Percentiles rank a stretch among this genome's conserved stretches.
Conservation (phyloP, 768 basidiomycete species). For the Astraeus odoratus region DNA sequence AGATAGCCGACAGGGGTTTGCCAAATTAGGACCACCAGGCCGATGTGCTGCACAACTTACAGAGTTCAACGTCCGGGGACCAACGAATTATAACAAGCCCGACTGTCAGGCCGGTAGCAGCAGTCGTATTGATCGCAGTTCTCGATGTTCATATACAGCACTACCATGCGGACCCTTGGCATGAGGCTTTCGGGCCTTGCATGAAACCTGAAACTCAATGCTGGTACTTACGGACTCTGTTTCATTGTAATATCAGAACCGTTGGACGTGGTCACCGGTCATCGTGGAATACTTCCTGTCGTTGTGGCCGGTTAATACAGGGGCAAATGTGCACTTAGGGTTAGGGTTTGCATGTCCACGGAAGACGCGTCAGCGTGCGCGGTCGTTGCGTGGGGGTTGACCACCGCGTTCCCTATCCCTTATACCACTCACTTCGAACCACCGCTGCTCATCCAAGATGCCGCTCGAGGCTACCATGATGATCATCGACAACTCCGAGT, state of each 20-base stretch:
- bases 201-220: too few species aligned
- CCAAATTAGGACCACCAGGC: too few species aligned
- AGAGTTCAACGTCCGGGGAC: too few species aligned
- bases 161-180: too few species aligned
- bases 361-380: conserved; percentile 22
- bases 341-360: conserved; percentile 8
- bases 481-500: conserved; percentile 96
- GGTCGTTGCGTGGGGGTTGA: background rate
- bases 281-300: background rate
- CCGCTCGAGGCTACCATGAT: conserved; percentile 98
- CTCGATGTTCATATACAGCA: too few species aligned
- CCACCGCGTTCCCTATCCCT: background rate
- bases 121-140: too few species aligned
- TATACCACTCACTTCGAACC: background rate
- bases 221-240: background rate
- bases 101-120: too few species aligned
- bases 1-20: too few species aligned
- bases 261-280: too few species aligned
- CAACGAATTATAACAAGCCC: too few species aligned
- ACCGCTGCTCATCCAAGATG: conserved; percentile 45
- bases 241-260: background rate
- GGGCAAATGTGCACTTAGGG: background rate
- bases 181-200: too few species aligned
- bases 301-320: background rate
- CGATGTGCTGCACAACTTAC: too few species aligned